Conservation (phyloP, 2,329 filamentous ascomycete genomes). For the Neofusicoccum umdonicola region DNA sequence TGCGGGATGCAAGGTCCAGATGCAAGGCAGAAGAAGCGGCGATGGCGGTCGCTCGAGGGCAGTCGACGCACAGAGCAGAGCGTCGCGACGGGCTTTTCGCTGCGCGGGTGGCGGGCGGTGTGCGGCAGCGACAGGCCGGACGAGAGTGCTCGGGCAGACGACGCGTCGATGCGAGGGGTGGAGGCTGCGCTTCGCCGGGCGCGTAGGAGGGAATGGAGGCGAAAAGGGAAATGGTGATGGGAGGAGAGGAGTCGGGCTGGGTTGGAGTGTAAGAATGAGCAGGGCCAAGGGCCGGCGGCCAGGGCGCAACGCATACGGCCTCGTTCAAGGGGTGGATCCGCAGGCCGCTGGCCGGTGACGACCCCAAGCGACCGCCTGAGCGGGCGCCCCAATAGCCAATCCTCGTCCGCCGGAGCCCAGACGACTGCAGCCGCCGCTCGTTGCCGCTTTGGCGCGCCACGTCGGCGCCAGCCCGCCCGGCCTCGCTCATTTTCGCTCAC, state of each 20-base stretch:
- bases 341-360: not conserved
- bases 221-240: conserved; percentile 8
- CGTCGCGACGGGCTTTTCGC: not conserved
- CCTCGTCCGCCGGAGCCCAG: not conserved
- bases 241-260: not conserved
- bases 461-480: conserved; percentile 12
- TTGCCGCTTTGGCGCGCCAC: not conserved
- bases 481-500: not conserved
- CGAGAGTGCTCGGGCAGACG: conserved; percentile 2
- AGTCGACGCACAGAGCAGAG: not conserved
- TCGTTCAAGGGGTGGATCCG: not conserved
- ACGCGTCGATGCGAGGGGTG: conserved; percentile 13
- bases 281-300: too few relatives aligned
- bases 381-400: too few relatives aligned
- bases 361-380: not conserved
- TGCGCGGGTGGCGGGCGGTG: not conserved
- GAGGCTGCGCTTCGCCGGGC: conserved; percentile 15
- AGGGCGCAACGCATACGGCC: not conserved
- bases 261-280: not conserved
- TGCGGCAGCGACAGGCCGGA: conserved; percentile 4
- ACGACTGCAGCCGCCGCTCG: not conserved
- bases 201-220: conserved; percentile 12
- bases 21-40: conserved; percentile 1
- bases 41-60: conserved; percentile 3
- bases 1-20: not conserved